Evolutionary conservation across 495 filamentous ascomycete species (phyloP).

Genomic region (Neohortaea acidophila): DNA sequence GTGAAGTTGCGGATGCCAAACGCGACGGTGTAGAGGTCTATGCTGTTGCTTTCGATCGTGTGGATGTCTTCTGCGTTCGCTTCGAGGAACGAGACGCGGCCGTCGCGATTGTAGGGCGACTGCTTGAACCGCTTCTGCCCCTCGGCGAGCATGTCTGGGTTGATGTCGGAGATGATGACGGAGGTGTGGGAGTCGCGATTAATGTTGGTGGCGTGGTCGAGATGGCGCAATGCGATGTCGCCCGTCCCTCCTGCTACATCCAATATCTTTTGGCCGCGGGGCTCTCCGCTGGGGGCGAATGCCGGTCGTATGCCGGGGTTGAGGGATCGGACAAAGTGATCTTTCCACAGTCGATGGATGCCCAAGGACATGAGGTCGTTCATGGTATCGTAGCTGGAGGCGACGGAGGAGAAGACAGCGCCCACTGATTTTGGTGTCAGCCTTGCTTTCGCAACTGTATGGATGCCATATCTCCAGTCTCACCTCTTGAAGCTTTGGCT

Average conservation of each 20-base stretch:
- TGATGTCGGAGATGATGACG: constrained; percentile 90
- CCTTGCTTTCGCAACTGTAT: background rate
- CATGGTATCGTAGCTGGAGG: constrained; percentile 84
- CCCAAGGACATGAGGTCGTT: constrained; percentile 98
- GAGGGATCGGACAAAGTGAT: constrained; percentile 83
- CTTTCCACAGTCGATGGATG: constrained; percentile 96
- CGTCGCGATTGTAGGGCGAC: constrained; percentile 40
- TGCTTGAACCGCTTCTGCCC: constrained; percentile 57
- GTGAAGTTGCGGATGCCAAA: constrained; percentile 98
- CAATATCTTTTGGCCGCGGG: constrained; percentile 59
- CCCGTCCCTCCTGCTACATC: constrained; percentile 96
- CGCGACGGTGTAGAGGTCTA: constrained; percentile 93
- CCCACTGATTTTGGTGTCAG: constrained; percentile 42
- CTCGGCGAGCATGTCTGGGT: constrained; percentile 81
- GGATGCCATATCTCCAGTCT: no score
- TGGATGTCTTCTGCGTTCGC: constrained; percentile 77
- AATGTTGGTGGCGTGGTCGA: constrained; percentile 71
- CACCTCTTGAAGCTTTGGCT: constrained; percentile 64
- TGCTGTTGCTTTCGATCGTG: constrained; percentile 42
- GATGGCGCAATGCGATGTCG: constrained; percentile 94
- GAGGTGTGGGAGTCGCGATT: constrained; percentile 62
- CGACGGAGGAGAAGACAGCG: constrained; percentile 89
- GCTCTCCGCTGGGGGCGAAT: constrained; percentile 22
- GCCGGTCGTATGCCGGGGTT: constrained; percentile 66
- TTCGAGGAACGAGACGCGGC: constrained; percentile 61